These are phyloP conservation scores for Fremontodendron californicum DNA, from an alignment of 345 rosid genomes.

Conservation along the genomic window DNA sequence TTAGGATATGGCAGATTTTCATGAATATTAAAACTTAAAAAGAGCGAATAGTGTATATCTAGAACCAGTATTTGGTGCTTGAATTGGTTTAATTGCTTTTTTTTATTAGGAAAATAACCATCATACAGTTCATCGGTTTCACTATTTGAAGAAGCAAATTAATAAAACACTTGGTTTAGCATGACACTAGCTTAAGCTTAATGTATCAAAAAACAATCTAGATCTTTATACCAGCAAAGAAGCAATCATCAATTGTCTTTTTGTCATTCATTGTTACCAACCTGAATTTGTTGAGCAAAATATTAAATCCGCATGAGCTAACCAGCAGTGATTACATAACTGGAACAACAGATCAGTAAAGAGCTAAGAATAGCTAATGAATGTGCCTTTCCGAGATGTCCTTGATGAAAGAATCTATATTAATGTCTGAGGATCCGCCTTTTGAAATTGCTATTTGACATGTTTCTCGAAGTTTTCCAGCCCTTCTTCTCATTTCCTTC, in stretches of 20 bases:
- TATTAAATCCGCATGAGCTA: too few relatives aligned
- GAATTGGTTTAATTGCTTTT: too few relatives aligned
- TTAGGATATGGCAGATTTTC: too few relatives aligned
- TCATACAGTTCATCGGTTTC: background rate
- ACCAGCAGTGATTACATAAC: background rate
- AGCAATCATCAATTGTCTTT: too few relatives aligned
- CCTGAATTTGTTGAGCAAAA: background rate
- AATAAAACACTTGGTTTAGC: background rate
- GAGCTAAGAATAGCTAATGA: background rate
- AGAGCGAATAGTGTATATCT: background rate
- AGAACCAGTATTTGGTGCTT: background rate
- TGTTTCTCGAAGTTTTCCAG: slow-evolving; percentile 5
- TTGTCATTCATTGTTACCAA: too few relatives aligned
- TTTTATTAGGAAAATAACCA: too few relatives aligned
- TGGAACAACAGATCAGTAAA: background rate
- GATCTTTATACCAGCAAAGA: background rate
- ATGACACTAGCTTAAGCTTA: too few relatives aligned
- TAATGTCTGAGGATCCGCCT: slow-evolving; percentile 28
- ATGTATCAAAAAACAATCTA: background rate
- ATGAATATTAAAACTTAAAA: too few relatives aligned
- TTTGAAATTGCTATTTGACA: slow-evolving; percentile 19
- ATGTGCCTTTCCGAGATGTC: background rate
- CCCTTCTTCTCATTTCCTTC: slow-evolving; percentile 24
- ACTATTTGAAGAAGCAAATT: background rate
- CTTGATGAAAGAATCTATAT: slow-evolving; percentile 17